phyloP scores from a whole-genome alignment of 2,329 filamentous ascomycete species.

The Fusarium abutilonis region DNA sequence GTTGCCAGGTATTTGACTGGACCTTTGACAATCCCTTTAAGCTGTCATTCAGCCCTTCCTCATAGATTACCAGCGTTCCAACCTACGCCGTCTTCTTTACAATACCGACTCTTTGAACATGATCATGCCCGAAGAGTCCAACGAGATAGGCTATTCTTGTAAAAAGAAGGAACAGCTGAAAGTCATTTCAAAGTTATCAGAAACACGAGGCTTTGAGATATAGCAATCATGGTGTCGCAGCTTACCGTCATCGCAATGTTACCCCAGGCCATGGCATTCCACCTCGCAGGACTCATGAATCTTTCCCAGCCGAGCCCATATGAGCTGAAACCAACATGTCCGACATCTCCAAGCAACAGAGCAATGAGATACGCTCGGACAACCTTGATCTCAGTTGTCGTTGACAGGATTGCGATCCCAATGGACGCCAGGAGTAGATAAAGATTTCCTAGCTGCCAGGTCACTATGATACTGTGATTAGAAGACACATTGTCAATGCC shows the following conservation, averaged over 20 bases:
- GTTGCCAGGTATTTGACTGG: background rate
- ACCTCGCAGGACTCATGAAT: conserved; percentile 63
- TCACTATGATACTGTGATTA: conserved; percentile 64
- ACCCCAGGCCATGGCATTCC: conserved; percentile 79
- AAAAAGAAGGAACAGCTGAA: conserved; percentile 63
- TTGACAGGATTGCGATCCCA: conserved; percentile 70
- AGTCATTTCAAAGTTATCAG: background rate
- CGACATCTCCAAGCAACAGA: conserved; percentile 72
- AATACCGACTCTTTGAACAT: conserved; percentile 9
- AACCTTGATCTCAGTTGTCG: conserved; percentile 71
- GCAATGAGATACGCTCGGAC: conserved; percentile 74
- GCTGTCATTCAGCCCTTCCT: background rate
- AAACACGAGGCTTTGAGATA: background rate
- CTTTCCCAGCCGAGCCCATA: conserved; percentile 67
- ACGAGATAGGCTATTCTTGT: conserved; percentile 67
- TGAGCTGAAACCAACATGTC: conserved; percentile 70
- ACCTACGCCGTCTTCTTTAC: conserved; percentile 45
- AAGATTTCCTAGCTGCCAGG: conserved; percentile 74
- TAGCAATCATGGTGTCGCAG: background rate
- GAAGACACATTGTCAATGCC: conserved; percentile 45
- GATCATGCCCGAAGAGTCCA: conserved; percentile 66
- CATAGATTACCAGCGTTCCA: background rate
- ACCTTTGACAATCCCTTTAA: background rate
- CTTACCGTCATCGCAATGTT: conserved; percentile 74
- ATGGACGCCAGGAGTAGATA: conserved; percentile 74